These are phyloP conservation scores for Entomortierella parvispora DNA, from an alignment of 192 early-diverging fungal genomes.

Conservation along the genomic window DNA sequence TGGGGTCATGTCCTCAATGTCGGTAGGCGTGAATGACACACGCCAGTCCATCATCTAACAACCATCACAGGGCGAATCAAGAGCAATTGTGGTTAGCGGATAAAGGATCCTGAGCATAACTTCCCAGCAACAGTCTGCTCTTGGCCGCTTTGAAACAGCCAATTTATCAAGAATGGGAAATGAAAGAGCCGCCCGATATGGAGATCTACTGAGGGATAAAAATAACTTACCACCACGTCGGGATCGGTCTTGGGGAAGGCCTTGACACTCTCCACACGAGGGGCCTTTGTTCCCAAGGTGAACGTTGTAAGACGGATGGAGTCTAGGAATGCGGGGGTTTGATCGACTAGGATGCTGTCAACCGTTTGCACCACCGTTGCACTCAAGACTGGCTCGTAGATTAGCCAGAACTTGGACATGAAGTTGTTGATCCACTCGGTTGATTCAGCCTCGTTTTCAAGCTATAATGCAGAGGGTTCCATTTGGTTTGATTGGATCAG, in stretches of 20 bases:
- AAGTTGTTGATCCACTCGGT: conserved; percentile 95
- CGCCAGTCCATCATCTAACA: conserved; percentile 89
- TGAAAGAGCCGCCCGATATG: no score
- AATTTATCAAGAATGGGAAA: no score
- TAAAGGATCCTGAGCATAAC: background rate
- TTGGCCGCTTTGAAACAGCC: no score
- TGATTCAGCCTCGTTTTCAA: conserved; percentile 66
- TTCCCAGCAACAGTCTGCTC: no score
- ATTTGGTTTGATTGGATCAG: background rate
- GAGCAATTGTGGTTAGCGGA: background rate
- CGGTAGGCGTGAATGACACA: conserved; percentile 85
- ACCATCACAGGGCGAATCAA: background rate
- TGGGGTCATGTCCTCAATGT: conserved; percentile 76
- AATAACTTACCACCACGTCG: conserved; percentile 69
- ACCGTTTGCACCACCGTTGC: conserved; percentile 75
- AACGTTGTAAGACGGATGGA: conserved; percentile 78
- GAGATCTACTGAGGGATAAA: background rate
- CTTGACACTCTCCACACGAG: conserved; percentile 75
- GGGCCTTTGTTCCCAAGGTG: conserved; percentile 82
- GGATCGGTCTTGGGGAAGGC: conserved; percentile 79
- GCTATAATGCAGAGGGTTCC: conserved; percentile 18
- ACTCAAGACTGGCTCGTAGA: conserved; percentile 88
- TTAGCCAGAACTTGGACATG: conserved; percentile 87
- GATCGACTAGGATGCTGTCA: conserved; percentile 78
- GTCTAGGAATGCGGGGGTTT: conserved; percentile 84